Evolutionary conservation across 495 filamentous ascomycete species (phyloP), one percentile per base, ranked within the genome.

Genomic region (Bombardia bombarda): DNA sequence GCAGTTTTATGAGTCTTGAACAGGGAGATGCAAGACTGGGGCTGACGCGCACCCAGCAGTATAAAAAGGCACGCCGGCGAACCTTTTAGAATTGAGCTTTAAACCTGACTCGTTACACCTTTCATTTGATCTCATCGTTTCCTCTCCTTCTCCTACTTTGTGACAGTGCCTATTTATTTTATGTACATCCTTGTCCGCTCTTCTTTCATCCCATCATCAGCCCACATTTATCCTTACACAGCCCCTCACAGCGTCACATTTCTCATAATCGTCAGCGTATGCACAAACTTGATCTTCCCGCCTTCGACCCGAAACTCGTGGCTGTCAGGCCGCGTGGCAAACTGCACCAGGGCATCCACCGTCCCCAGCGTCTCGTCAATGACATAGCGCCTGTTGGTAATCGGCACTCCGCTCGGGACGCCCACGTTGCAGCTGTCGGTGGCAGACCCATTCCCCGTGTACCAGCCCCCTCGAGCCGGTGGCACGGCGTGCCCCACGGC

Each of bases 281-380:
- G 33, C 35, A 52, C 50, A 20, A 50, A 42, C 39, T 46, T 26
- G n/a, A 52, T 38, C 49, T 38, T 43, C 5, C 49, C 52, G 23
- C 31, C 26, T 43, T 56, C 65, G 8, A 66, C 57, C 43, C 63
- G 46, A 32, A 70, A 57, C 34, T 63, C 52, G 35, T 68, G 63
- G 19, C 50, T 60, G 25, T 62, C 64, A 17, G 59, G 46, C 32
- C 61, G 51, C 7, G 46, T 57, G 22, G 53, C 60, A 45, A 67
- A 67, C 17, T 49, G 45, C 38, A 64, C 58, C 45, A 65, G 67
- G 38, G 66, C 63, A 50, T 64, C 62, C 3, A 73, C 56, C 0
- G 58, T 54, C 0, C 69, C 69, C n/a, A 68, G 33, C 39, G 60
- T 62, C 43, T 69, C 68, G 38, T 71, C 69, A 38, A 73, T 56